Base-by-base conservation (phyloP, 2,329 filamentous ascomycete species). In the Dothistroma septosporum region DNA sequence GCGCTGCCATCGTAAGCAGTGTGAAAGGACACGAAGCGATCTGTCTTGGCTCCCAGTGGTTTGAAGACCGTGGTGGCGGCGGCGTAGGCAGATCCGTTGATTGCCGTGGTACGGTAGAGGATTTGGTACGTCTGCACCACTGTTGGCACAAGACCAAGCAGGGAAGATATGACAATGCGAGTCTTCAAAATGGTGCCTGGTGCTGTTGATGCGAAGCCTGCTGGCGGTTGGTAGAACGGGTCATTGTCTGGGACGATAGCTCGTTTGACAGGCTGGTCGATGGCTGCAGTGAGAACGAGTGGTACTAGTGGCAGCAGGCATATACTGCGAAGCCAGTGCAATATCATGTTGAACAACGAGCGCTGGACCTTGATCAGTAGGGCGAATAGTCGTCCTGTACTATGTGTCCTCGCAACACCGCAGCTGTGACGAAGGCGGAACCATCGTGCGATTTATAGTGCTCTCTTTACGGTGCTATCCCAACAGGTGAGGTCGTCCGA, bases 1-100 rank as follows among this genome's bases (percentile, higher is more conserved):
- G 75, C 73, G 4, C 76, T 72, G 14, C 61, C 63, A 60, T 80
- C 71, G 49, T 72, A 68, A 4, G 69, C 67, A 0, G 68, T 70
- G 14, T 70, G 69, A 58, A 71, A 71, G 4, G 68, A 69, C 28
- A 72, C 61, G 62, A 72, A 72, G 7, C 66, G 63, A 46, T 72
- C 69, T 1, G 24, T 59, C 55, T 64, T 65, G 2, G 69, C 62
- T 22, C 59, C 41, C 2, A 59, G 52, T 0, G 69, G 69, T 58
- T 61, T 63, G 65, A 71, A 72, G 48, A 72, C 58, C 4, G 69
- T 71, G 1, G 69, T 71, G 9, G 67, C 69, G 7, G 57, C 60
- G 10, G 69, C 67, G 33, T 69, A 68, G 12, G 69, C 67, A 12
- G 68, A 64, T 31, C 69, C 69, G 55, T 71, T 64, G 56, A 66